Evolutionary conservation across 2,329 filamentous ascomycete species (phyloP).

Genomic region (Blumeria graminis): DNA sequence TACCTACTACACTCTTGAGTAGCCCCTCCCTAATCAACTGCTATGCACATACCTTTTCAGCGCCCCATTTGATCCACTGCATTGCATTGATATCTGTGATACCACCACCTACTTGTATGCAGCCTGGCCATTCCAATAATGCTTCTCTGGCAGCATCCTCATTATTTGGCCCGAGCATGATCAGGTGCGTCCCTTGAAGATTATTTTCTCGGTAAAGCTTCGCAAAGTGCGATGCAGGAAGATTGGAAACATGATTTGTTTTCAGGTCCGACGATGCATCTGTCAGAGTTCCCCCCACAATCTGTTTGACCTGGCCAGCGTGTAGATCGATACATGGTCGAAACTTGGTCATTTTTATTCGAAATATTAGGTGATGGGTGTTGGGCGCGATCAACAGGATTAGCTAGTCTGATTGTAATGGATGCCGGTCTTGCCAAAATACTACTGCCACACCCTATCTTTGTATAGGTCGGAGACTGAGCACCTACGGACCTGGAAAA

Average conservation of each 20-base stretch:
- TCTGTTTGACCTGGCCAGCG: constrained; percentile 94
- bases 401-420: no score
- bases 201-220: constrained; percentile 52
- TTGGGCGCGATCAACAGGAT: no score
- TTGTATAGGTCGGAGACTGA: no score
- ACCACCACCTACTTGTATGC: constrained; percentile 80
- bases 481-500: no score
- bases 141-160: constrained; percentile 57
- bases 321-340: constrained; percentile 94
- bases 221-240: constrained; percentile 63
- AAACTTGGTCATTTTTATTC: constrained; percentile 58
- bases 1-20: constrained; percentile 33
- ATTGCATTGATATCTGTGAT: constrained; percentile 67
- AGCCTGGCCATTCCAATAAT: constrained; percentile 50
- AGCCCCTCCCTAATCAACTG: background rate
- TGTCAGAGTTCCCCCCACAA: constrained; percentile 81
- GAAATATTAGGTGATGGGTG: no score
- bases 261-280: constrained; percentile 40
- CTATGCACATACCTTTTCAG: constrained; percentile 44
- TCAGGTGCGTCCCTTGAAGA: constrained; percentile 69
- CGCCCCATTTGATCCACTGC: constrained; percentile 69
- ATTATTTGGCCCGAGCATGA: constrained; percentile 86
- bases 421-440: no score
- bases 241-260: constrained; percentile 78
- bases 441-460: no score